A percentile compares a stretch with the other conserved stretches of the same genome.
Conservation (phyloP, 768 basidiomycete species). For the Megacollybia marginata region DNA sequence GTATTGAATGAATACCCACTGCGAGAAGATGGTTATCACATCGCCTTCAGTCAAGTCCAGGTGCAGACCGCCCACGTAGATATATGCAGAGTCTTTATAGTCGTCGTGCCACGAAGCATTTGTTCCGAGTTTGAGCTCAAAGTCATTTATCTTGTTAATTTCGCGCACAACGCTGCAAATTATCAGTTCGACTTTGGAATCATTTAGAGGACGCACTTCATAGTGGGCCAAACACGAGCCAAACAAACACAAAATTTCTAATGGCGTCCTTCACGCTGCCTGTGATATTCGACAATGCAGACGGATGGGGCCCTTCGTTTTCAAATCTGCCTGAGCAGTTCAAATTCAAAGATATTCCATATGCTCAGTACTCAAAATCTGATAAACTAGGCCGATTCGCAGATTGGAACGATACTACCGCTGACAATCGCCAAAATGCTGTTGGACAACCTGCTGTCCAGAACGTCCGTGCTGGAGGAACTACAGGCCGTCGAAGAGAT, state of each 20-base stretch:
- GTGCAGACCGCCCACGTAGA: conserved; percentile 86
- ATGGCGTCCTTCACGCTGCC: conserved; percentile 86
- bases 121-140: conserved; percentile 74
- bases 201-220: conserved; percentile 57
- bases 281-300: conserved; percentile 83
- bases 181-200: background rate
- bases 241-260: conserved; percentile 20
- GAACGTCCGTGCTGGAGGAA: conserved; percentile 39
- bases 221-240: conserved; percentile 29
- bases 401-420: conserved; percentile 86
- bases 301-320: conserved; percentile 87
- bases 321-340: conserved; percentile 81
- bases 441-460: conserved; percentile 40
- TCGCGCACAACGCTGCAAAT: conserved; percentile 76
- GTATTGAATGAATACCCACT: conserved; percentile 48
- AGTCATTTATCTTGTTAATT: conserved; percentile 89
- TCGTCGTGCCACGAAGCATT: conserved; percentile 93
- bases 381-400: conserved; percentile 98
- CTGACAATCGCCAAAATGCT: conserved; percentile 53
- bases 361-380: conserved; percentile 97
- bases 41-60: conserved; percentile 94
- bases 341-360: conserved; percentile 98
- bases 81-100: conserved; percentile 95
- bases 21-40: conserved; percentile 94
- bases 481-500: conserved; percentile 60